phyloP scores from a whole-genome alignment of 2,329 filamentous ascomycete species.

The Colletotrichum musae region DNA sequence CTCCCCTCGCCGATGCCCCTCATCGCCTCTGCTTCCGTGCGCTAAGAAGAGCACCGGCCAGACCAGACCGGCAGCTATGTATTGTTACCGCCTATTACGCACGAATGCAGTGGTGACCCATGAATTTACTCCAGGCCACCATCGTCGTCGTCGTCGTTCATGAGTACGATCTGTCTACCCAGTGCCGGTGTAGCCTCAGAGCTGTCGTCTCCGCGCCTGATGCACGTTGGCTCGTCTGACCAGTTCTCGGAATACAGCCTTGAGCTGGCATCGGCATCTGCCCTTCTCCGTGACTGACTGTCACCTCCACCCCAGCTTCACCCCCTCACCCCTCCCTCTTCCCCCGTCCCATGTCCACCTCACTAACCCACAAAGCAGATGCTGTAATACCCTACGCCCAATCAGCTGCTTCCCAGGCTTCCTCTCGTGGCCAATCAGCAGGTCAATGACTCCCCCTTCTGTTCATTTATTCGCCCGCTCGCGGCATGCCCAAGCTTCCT shows the following conservation, averaged over 20 bases:
- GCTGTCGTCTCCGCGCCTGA: neutral
- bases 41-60: neutral
- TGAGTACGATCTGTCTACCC: too few relatives aligned
- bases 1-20: constrained; percentile 9
- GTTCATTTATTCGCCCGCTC: constrained; percentile 21
- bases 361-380: constrained; percentile 14
- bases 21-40: constrained; percentile 11
- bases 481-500: neutral
- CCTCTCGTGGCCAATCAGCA: constrained; percentile 19
- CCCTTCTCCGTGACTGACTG: constrained; percentile 23
- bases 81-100: neutral
- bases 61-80: neutral
- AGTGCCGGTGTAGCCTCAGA: neutral
- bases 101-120: constrained; percentile 8
- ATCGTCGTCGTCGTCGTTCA: neutral
- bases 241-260: constrained; percentile 10
- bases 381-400: constrained; percentile 30
- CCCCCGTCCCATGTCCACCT: constrained; percentile 25
- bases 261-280: constrained; percentile 5
- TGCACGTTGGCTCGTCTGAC: neutral
- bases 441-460: constrained; percentile 20
- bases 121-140: constrained; percentile 4
- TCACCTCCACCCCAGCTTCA: constrained; percentile 28
- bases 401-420: constrained; percentile 19
- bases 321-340: constrained; percentile 15